Evolutionary conservation across 2,329 filamentous ascomycete genomes (phyloP).

Genomic region (Exophiala xenobiotica): DNA sequence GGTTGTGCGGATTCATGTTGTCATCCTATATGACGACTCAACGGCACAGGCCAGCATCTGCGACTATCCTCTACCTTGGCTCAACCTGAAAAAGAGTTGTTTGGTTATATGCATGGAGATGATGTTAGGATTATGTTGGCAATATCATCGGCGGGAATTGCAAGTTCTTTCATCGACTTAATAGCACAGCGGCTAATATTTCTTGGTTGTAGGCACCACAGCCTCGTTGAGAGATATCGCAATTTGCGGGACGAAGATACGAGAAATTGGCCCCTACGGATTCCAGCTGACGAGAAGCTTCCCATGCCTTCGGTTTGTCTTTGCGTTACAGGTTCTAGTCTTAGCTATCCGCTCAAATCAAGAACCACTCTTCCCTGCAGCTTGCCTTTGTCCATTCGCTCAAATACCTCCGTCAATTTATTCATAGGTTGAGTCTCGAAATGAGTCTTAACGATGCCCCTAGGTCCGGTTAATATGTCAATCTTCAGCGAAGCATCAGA

Average conservation of each 20-base stretch:
- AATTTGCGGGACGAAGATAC: neutral
- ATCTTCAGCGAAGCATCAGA: neutral
- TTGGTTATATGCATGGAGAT: neutral
- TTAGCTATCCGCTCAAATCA: conserved; percentile 36
- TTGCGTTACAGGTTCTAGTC: neutral
- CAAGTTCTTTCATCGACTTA: neutral
- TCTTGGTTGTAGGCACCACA: neutral
- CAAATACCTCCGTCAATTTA: conserved; percentile 46
- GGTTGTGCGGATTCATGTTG: conserved; percentile 23
- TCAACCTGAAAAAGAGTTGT: neutral
- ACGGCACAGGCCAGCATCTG: neutral
- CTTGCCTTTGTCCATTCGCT: conserved; percentile 46
- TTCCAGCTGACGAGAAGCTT: too few relatives aligned
- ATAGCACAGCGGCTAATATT: neutral
- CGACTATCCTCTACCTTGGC: too few relatives aligned
- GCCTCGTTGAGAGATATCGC: conserved; percentile 1
- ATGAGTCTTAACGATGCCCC: conserved; percentile 49
- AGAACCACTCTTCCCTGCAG: conserved; percentile 51
- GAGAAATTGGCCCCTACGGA: neutral
- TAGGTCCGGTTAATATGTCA: conserved; percentile 10
- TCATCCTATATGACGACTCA: neutral
- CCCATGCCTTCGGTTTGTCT: too few relatives aligned
- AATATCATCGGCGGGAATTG: neutral
- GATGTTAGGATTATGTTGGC: neutral
- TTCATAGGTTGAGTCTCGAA: conserved; percentile 50